phyloP scores from a whole-genome alignment of 495 filamentous ascomycete genomes.

The Astrothelium subdiscretum region DNA sequence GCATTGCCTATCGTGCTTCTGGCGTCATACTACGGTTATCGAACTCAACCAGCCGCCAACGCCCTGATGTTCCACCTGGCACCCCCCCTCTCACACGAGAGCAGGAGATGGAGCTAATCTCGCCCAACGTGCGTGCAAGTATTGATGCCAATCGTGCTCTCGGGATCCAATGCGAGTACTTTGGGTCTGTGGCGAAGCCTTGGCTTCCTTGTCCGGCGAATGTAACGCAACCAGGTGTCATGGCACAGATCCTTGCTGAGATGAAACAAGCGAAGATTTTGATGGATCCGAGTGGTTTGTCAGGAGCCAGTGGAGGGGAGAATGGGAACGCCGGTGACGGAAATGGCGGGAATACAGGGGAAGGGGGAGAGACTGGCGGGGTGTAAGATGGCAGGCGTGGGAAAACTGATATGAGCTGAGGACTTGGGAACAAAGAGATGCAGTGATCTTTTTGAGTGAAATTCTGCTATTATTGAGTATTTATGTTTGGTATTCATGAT shows the following conservation, averaged over 20 bases:
- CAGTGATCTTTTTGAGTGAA: too few species aligned
- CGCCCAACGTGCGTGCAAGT: background rate
- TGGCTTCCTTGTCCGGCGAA: background rate
- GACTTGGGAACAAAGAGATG: too few species aligned
- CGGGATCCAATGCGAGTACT: background rate
- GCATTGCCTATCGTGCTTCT: background rate
- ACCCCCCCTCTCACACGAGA: background rate
- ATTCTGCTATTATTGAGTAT: too few species aligned
- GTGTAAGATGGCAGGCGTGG: background rate
- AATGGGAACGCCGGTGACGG: too few species aligned
- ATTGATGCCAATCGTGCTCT: background rate
- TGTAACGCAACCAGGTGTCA: background rate
- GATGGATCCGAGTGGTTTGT: background rate
- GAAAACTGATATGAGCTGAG: too few species aligned
- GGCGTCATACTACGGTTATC: background rate
- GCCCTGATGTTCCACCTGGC: background rate
- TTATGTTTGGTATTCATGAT: too few species aligned
- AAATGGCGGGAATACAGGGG: background rate
- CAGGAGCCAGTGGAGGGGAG: background rate
- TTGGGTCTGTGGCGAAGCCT: background rate
- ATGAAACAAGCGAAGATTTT: background rate
- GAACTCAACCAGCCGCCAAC: background rate
- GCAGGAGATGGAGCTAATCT: background rate
- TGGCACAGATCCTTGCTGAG: background rate
- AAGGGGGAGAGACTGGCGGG: background rate